Conservation (phyloP, 176 grass and related monocot genomes). For the Triticum aestivum region DNA sequence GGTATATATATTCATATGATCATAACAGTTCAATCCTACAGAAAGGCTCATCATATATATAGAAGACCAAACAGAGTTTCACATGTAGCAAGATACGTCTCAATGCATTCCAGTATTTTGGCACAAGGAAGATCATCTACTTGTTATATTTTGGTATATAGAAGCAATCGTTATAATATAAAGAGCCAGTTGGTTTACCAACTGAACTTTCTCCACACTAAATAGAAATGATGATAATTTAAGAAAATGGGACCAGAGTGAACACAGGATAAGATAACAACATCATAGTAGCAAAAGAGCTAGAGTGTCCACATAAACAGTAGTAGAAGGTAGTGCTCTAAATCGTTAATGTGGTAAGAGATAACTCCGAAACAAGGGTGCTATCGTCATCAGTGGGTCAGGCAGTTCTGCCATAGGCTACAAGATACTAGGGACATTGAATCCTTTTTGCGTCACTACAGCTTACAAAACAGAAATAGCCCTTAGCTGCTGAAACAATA, state of each 20-base stretch:
- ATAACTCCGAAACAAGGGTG: neutral
- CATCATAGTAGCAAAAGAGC: neutral
- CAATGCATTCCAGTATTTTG: neutral
- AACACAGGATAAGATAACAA: neutral
- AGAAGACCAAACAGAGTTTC: neutral
- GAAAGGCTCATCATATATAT: neutral
- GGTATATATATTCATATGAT: neutral
- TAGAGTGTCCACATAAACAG: neutral
- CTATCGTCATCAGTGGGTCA: neutral
- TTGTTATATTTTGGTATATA: neutral
- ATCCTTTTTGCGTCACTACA: neutral
- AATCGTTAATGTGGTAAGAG: neutral
- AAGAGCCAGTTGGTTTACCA: neutral
- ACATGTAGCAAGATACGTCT: neutral
- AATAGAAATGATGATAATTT: neutral
- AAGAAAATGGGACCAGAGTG: neutral
- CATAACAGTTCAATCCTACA: neutral
- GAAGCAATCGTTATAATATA: neutral
- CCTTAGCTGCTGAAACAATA: neutral
- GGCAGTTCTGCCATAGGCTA: neutral
- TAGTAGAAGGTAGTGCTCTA: neutral
- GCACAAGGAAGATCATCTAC: neutral
- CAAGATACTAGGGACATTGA: neutral
- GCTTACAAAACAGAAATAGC: neutral
- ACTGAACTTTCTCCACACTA: neutral